Percentiles rank a stretch among this genome's conserved stretches.
Evolutionary conservation across 257 asterid species (phyloP).

Genomic region (Rauvolfia tetraphylla): DNA sequence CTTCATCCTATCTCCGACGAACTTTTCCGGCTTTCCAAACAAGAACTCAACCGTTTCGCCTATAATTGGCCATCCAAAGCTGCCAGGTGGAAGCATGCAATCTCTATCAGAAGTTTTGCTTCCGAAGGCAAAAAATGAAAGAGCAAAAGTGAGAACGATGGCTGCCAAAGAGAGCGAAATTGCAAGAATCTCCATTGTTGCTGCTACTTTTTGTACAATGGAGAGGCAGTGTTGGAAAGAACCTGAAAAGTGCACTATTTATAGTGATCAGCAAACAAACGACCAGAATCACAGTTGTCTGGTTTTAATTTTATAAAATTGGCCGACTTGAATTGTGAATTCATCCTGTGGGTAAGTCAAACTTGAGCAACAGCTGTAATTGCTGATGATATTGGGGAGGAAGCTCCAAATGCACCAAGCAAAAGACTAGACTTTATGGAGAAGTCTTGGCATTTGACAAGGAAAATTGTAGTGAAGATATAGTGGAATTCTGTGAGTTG

Average conservation of each 20-base stretch:
- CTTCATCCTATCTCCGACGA: conserved; percentile 53
- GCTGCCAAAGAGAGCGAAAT: not conserved
- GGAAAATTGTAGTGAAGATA: no score
- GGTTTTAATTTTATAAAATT: no score
- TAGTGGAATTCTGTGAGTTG: no score
- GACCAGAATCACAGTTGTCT: not conserved
- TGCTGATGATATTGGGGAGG: no score
- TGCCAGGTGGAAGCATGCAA: conserved; percentile 59
- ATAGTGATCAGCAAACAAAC: not conserved
- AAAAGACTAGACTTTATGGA: no score
- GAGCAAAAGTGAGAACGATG: not conserved
- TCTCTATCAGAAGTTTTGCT: not conserved
- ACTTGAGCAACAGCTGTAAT: no score
- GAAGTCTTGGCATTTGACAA: no score
- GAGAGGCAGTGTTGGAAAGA: not conserved
- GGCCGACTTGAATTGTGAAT: no score
- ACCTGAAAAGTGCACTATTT: not conserved
- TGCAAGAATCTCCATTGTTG: not conserved
- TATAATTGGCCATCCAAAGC: conserved; percentile 64
- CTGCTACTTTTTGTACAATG: not conserved
- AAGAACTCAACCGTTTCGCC: conserved; percentile 59
- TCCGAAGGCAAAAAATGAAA: not conserved
- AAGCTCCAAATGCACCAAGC: no score
- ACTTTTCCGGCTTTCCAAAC: conserved; percentile 54
- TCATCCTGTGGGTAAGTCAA: no score